These are phyloP conservation scores for Lasiodiplodia gonubiensis DNA, from an alignment of 2,329 filamentous ascomycete species.

Conservation along the genomic window DNA sequence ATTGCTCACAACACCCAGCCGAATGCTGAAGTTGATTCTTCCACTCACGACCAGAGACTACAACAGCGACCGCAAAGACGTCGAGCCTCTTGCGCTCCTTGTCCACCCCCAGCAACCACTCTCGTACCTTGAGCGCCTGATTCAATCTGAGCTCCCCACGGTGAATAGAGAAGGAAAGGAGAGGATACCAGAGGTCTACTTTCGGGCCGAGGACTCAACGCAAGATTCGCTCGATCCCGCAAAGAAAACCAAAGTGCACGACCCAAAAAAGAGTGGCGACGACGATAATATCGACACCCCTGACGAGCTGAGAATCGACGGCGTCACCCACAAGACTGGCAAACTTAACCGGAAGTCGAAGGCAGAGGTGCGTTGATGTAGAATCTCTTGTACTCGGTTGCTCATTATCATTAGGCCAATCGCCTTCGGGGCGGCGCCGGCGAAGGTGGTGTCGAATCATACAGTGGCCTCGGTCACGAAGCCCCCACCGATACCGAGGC, in stretches of 20 bases:
- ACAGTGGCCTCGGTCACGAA: slow-evolving; percentile 72
- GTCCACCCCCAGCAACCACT: slow-evolving; percentile 90
- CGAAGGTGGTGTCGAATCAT: slow-evolving; percentile 69
- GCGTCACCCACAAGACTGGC: slow-evolving; percentile 54
- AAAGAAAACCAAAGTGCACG: slow-evolving; percentile 38
- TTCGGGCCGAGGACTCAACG: slow-evolving; percentile 78
- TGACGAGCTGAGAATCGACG: slow-evolving; percentile 58
- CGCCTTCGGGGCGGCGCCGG: slow-evolving; percentile 55
- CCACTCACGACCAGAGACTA: slow-evolving; percentile 70
- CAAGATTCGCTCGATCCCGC: slow-evolving; percentile 57
- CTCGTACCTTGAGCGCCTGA: slow-evolving; percentile 85
- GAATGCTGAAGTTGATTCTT: slow-evolving; percentile 79
- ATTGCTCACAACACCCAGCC: slow-evolving; percentile 78
- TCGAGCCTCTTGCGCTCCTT: slow-evolving; percentile 84
- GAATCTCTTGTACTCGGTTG: slow-evolving; percentile 29
- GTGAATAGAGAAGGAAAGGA: slow-evolving; percentile 68
- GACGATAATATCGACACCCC: slow-evolving; percentile 50
- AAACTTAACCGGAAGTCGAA: slow-evolving; percentile 41
- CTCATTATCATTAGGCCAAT: slow-evolving; percentile 41
- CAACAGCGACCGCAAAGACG: slow-evolving; percentile 66
- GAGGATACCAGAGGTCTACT: slow-evolving; percentile 75
- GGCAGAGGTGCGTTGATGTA: neutral
- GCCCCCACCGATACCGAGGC: slow-evolving; percentile 48
- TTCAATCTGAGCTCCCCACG: slow-evolving; percentile 83
- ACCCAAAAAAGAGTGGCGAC: slow-evolving; percentile 36